These are phyloP conservation scores for Boletus sp. DNA, from an alignment of 1,284 basidiomycete species.

Conservation along the genomic window DNA sequence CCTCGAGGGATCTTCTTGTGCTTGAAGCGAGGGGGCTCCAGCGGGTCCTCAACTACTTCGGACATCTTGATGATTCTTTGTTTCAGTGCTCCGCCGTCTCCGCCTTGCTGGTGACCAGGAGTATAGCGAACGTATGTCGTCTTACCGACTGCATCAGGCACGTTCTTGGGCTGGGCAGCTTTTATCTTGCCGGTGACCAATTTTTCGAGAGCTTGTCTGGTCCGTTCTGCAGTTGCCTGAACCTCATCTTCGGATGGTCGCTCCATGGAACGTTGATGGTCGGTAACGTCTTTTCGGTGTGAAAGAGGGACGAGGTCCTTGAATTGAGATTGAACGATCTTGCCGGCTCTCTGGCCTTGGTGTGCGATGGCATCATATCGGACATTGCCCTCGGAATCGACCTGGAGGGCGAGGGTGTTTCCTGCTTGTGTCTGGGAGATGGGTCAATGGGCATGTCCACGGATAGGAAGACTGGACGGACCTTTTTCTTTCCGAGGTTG, in stretches of 20 bases:
- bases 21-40: constrained; percentile 97
- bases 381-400: constrained; percentile 94
- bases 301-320: constrained; percentile 95
- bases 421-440: constrained; percentile 74
- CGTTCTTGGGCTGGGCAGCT: constrained; percentile 90
- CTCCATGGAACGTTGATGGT: constrained; percentile 75
- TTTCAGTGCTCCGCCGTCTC: constrained; percentile 65
- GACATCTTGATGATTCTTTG: constrained; percentile 99
- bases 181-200: constrained; percentile 96
- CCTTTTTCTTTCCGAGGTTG: constrained; percentile 95
- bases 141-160: constrained; percentile 76
- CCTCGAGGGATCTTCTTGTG: constrained; percentile 98
- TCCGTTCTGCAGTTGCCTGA: constrained; percentile 85
- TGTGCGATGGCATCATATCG: constrained; percentile 97
- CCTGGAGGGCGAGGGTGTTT: constrained; percentile 94
- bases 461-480: constrained; percentile 1
- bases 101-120: constrained; percentile 79
- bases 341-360: constrained; percentile 87
- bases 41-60: constrained; percentile 93
- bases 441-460: background rate
- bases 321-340: constrained; percentile 90
- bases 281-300: constrained; percentile 86
- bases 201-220: constrained; percentile 89
- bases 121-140: constrained; percentile 95
- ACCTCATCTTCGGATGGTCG: constrained; percentile 92